Conservation (phyloP, 2,329 filamentous ascomycete species). For the Alternaria conjuncta region DNA sequence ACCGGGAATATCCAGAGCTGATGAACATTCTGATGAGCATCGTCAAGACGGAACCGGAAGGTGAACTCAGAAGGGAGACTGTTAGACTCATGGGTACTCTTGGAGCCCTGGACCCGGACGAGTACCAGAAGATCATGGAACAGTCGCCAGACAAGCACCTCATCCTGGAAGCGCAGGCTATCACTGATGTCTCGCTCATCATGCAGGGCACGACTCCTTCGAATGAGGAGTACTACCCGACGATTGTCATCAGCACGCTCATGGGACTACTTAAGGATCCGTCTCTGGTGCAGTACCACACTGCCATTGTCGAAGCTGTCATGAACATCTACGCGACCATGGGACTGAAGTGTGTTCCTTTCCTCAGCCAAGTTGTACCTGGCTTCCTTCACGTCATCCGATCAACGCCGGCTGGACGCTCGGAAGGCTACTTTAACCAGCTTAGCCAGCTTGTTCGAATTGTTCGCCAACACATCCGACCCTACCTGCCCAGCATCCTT, state of each 20-base stretch:
- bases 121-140: constrained; percentile 93
- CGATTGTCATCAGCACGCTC: constrained; percentile 94
- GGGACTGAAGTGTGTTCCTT: constrained; percentile 93
- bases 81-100: constrained; percentile 97
- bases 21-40: constrained; percentile 93
- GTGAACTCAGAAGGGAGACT: constrained; percentile 85
- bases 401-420: constrained; percentile 74
- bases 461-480: constrained; percentile 93
- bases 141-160: constrained; percentile 81
- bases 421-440: constrained; percentile 98
- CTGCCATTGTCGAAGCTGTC: constrained; percentile 92
- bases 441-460: constrained; percentile 91
- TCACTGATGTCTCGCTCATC: constrained; percentile 95
- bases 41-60: constrained; percentile 89
- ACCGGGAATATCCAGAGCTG: constrained; percentile 91
- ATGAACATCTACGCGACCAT: constrained; percentile 99
- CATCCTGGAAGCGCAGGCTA: constrained; percentile 67
- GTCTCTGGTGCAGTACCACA: constrained; percentile 89
- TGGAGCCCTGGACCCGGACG: constrained; percentile 93
- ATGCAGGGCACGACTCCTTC: constrained; percentile 97
- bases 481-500: constrained; percentile 86
- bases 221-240: constrained; percentile 98
- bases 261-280: constrained; percentile 90
- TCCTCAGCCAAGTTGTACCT: constrained; percentile 91
- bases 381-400: constrained; percentile 91